Conservation (phyloP, 768 basidiomycete genomes). For the Calocybe cyanea region DNA sequence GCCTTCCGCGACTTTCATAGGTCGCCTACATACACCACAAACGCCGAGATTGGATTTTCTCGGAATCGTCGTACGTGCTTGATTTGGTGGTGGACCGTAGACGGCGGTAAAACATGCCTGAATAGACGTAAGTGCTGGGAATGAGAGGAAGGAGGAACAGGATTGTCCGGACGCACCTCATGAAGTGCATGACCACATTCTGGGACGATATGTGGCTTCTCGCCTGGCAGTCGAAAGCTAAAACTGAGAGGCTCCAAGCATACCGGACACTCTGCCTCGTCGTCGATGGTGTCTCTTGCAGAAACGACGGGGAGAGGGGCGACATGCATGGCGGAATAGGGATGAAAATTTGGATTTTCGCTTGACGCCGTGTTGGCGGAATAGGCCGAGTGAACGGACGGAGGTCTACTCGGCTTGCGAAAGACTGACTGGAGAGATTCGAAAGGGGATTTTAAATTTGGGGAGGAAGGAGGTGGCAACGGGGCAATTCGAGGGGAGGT, state of each 20-base stretch:
- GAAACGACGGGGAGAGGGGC: constrained; percentile 74
- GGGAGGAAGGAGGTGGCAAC: constrained; percentile 23
- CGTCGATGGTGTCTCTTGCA: constrained; percentile 55
- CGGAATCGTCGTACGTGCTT: constrained; percentile 49
- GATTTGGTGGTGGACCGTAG: constrained; percentile 80
- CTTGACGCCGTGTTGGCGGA: constrained; percentile 40
- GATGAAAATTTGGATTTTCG: constrained; percentile 42
- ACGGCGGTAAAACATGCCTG: constrained; percentile 97
- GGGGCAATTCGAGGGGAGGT: constrained; percentile 36
- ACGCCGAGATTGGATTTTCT: constrained; percentile 84
- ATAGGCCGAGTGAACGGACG: constrained; percentile 48
- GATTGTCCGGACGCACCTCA: constrained; percentile 48
- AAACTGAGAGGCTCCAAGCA: constrained; percentile 94
- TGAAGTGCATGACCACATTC: constrained; percentile 98
- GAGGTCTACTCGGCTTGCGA: constrained; percentile 37
- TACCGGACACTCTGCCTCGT: constrained; percentile 92
- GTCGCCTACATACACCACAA: constrained; percentile 93
- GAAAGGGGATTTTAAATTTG: constrained; percentile 25
- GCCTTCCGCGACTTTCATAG: constrained; percentile 93
- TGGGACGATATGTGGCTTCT: constrained; percentile 96
- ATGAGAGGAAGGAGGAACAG: constrained; percentile 4
- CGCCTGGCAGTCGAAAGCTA: constrained; percentile 89
- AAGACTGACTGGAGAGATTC: constrained; percentile 54
- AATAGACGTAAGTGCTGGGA: constrained; percentile 2
- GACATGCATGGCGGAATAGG: constrained; percentile 57